Conservation (phyloP, 1,139 yeast species). For the Suhomyces taliae region DNA sequence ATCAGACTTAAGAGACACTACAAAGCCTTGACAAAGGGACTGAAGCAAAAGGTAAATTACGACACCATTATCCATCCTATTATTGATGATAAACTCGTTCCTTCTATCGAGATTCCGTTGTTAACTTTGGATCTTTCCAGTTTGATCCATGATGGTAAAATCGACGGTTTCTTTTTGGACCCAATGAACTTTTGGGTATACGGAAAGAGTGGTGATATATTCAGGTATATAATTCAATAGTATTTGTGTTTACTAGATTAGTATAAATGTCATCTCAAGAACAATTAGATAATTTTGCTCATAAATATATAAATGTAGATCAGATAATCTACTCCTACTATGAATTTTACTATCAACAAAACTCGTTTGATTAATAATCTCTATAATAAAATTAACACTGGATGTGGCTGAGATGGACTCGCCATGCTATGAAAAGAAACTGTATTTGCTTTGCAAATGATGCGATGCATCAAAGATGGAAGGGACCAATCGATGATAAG, state of each 20-base stretch:
- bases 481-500: background rate
- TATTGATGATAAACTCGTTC: conserved; percentile 39
- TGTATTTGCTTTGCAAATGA: background rate
- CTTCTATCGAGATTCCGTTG: conserved; percentile 42
- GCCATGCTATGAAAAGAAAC: background rate
- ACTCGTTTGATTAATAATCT: background rate
- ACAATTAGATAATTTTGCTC: too few relatives aligned
- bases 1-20: conserved; percentile 35
- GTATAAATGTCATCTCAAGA: too few relatives aligned
- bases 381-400: background rate
- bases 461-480: background rate
- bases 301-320: too few relatives aligned
- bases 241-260: too few relatives aligned
- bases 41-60: conserved; percentile 11
- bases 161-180: conserved; percentile 45
- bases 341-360: too few relatives aligned
- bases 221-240: conserved; percentile 19
- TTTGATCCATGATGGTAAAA: conserved; percentile 34
- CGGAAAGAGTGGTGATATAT: conserved; percentile 53
- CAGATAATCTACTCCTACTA: too few relatives aligned
- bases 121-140: conserved; percentile 35
- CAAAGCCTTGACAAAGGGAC: conserved; percentile 12
- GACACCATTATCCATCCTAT: conserved; percentile 38
- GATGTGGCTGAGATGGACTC: background rate
- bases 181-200: conserved; percentile 49